A percentile compares a stretch with the other conserved stretches of the same genome.
Evolutionary conservation across 2,329 filamentous ascomycete genomes (phyloP).

Genomic region (Lachnellula suecica): DNA sequence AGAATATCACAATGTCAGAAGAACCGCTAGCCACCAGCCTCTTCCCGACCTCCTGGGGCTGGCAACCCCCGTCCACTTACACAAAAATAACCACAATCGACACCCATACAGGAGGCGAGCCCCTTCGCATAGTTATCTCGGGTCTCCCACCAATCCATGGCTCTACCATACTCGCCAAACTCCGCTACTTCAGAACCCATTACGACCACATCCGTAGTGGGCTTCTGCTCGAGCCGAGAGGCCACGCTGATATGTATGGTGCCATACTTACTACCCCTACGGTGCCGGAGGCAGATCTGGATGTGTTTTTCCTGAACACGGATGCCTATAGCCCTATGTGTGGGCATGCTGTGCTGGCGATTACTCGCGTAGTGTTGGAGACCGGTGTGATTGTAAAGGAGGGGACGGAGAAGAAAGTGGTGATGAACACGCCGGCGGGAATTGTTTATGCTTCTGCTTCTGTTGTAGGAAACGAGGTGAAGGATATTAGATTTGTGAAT

Average conservation of each 20-base stretch:
- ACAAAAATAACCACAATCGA: conserved; percentile 1
- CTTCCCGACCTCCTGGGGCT: background rate
- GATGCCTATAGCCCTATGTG: conserved; percentile 4
- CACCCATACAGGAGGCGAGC: conserved; percentile 8
- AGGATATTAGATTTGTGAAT: conserved; percentile 1
- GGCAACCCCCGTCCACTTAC: background rate
- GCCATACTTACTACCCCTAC: background rate
- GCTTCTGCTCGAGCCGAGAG: conserved; percentile 5
- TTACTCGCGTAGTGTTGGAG: conserved; percentile 1
- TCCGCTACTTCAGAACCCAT: background rate
- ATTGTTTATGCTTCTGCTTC: background rate
- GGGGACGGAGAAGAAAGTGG: background rate
- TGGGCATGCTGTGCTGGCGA: conserved; percentile 4
- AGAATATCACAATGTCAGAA: background rate
- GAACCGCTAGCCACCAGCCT: background rate
- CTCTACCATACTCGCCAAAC: background rate
- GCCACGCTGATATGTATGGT: conserved; percentile 8
- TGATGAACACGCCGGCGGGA: background rate
- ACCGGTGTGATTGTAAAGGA: background rate
- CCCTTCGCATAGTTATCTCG: conserved; percentile 2
- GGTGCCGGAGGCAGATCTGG: conserved; percentile 4
- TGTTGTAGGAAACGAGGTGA: background rate
- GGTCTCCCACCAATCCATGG: conserved; percentile 2
- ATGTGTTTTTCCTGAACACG: conserved; percentile 6
- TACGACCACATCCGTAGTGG: conserved; percentile 4